Evolutionary conservation across 163 green algal species (phyloP).

Genomic region (Scenedesmus sp.): DNA sequence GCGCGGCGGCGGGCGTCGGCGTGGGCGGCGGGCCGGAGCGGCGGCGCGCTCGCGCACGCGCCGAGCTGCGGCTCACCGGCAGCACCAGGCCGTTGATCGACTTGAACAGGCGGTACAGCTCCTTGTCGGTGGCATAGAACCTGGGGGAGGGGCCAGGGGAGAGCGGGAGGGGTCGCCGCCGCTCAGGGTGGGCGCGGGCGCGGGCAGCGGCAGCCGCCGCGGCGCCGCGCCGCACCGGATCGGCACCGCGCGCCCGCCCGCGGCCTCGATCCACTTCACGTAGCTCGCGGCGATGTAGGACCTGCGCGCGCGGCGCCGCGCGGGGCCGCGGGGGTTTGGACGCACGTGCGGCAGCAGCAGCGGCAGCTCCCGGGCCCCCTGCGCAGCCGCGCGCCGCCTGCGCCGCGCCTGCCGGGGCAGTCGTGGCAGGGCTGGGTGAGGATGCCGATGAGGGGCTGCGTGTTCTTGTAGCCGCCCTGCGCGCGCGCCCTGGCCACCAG

Average conservation of each 20-base stretch:
- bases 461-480: constrained; percentile 62
- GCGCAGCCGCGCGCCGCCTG: too few relatives aligned
- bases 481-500: too few relatives aligned
- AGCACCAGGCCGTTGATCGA: constrained; percentile 81
- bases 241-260: constrained; percentile 77
- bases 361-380: too few relatives aligned
- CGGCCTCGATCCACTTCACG: constrained; percentile 84
- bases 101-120: constrained; percentile 80
- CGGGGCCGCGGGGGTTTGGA: background rate
- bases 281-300: constrained; percentile 77
- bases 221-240: constrained; percentile 64
- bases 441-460: constrained; percentile 77
- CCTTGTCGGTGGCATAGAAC: constrained; percentile 76
- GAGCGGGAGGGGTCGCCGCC: too few relatives aligned
- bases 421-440: constrained; percentile 81
- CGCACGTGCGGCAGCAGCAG: background rate
- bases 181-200: too few relatives aligned
- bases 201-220: too few relatives aligned
- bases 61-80: constrained; percentile 62
- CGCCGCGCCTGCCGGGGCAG: constrained; percentile 72
- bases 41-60: background rate
- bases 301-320: constrained; percentile 32
- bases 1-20: background rate
- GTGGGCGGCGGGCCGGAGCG: too few relatives aligned
- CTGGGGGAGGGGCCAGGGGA: constrained; percentile 13